Percentiles rank a stretch among this genome's conserved stretches.
Conservation (phyloP, 495 filamentous ascomycete species). For the Peziza echinospora region DNA sequence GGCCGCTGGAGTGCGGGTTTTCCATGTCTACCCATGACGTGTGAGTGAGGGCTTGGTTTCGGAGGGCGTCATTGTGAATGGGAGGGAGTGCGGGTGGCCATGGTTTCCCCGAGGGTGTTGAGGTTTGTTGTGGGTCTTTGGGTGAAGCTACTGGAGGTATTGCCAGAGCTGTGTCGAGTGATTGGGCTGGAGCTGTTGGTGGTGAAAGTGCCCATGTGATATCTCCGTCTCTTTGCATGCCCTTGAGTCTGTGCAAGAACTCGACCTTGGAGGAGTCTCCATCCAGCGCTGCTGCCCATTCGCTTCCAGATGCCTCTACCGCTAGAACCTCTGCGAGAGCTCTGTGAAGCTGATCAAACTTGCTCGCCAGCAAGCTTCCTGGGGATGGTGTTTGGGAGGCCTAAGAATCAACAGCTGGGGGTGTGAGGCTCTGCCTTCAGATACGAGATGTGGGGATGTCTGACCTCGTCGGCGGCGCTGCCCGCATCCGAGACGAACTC, state of each 20-base stretch:
- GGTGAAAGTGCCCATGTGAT: conserved; percentile 7
- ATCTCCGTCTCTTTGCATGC: conserved; percentile 10
- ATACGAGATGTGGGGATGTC: no score
- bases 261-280: conserved; percentile 3
- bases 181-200: not conserved
- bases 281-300: not conserved
- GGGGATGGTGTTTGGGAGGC: not conserved
- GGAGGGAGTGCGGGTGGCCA: conserved; percentile 17
- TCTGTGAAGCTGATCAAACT: not conserved
- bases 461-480: no score
- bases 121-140: not conserved
- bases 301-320: not conserved
- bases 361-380: not conserved
- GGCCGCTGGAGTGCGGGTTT: no score
- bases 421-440: no score
- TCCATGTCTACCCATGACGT: no score
- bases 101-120: not conserved
- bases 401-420: no score
- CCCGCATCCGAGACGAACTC: no score
- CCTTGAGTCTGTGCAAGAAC: conserved; percentile 10
- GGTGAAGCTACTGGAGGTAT: no score
- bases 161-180: not conserved
- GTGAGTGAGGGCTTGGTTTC: conserved; percentile 16
- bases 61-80: conserved; percentile 7
- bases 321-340: not conserved